Base-by-base conservation (phyloP, 2,329 filamentous ascomycete species). In the Diaporthe velutina region DNA sequence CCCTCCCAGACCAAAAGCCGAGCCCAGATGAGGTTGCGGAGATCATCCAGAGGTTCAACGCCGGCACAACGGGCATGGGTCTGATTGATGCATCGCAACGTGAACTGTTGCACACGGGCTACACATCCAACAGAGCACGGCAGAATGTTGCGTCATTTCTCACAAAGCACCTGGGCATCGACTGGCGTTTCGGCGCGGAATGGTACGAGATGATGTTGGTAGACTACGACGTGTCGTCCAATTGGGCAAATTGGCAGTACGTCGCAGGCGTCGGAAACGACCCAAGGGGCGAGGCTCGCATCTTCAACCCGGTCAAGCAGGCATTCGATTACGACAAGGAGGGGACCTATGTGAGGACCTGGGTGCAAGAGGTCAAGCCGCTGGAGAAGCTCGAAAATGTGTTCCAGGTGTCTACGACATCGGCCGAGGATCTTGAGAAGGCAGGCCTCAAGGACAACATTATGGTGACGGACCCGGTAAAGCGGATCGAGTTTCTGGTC, bases 161-260 rank as follows among this genome's bases (percentile, higher is more conserved):
- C 1, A 84, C 93, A 0, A 95, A 94, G 77, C 93, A 95, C 76
- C 85, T 96, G 4, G 88, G 88, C 1, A 91, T 96, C 30, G 94
- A 96, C 82, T 97, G 94, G 94, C 90, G 93, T 0, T 88, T 94
- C 19, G 94, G 94, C 0, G 94, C 94, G 0, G 94, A 96, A 81
- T 96, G 93, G 93, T 96, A 96, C 80, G 94, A 96, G 81, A 90
- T 89, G 80, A 85, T 93, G 80, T 86, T 96, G 4, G 86, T 93
- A 40, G 94, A 97, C 80, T 95, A 96, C 80, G 94, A 96, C 78
- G 88, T 93, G 0, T 91, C 89, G 19, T 93, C 89, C 75, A 96
- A 96, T 78, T 96, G 93, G 93, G 91, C 91, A 13, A 95, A 95
- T 79, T 96, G 94, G 94, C 93, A 95, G 81, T 96, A 96, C 76